phyloP scores from a whole-genome alignment of 768 basidiomycete genomes.

The Russula ochroleuca region DNA sequence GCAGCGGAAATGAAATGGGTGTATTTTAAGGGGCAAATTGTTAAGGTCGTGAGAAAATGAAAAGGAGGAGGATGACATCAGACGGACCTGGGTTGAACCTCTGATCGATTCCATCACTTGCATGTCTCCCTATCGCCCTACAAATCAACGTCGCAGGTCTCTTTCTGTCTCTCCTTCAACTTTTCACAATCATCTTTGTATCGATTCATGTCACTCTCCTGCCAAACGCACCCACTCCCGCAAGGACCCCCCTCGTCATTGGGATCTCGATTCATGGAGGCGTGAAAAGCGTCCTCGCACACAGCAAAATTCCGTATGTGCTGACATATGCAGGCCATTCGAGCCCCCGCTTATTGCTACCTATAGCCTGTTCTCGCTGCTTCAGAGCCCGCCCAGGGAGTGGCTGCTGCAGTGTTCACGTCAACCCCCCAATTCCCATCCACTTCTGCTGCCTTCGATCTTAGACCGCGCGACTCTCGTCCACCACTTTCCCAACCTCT shows the following conservation, averaged over 20 bases:
- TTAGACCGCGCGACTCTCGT: conserved; percentile 25
- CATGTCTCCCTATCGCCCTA: conserved; percentile 26
- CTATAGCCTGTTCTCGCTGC: conserved; percentile 7
- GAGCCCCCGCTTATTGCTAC: conserved; percentile 8
- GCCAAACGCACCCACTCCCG: conserved; percentile 46
- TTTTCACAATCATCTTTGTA: conserved; percentile 35
- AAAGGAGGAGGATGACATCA: conserved; percentile 10
- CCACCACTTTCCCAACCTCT: conserved; percentile 11
- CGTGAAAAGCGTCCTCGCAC: conserved; percentile 52
- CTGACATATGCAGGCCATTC: neutral
- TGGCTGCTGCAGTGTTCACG: conserved; percentile 3
- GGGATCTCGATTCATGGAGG: conserved; percentile 52
- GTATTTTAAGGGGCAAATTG: conserved; percentile 16
- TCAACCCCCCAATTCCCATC: conserved; percentile 28
- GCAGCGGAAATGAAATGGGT: neutral
- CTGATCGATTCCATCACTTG: conserved; percentile 11
- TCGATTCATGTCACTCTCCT: conserved; percentile 43
- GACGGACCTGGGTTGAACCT: neutral
- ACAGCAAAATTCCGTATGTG: conserved; percentile 43
- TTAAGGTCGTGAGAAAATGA: conserved; percentile 19
- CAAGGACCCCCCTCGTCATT: conserved; percentile 42
- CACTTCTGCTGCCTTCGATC: conserved; percentile 36
- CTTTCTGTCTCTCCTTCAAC: conserved; percentile 45
- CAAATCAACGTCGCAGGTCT: conserved; percentile 47
- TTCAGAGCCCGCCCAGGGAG: conserved; percentile 9